phyloP scores from a whole-genome alignment of 805 yeast genomes.

The Myxozyma neotropica region DNA sequence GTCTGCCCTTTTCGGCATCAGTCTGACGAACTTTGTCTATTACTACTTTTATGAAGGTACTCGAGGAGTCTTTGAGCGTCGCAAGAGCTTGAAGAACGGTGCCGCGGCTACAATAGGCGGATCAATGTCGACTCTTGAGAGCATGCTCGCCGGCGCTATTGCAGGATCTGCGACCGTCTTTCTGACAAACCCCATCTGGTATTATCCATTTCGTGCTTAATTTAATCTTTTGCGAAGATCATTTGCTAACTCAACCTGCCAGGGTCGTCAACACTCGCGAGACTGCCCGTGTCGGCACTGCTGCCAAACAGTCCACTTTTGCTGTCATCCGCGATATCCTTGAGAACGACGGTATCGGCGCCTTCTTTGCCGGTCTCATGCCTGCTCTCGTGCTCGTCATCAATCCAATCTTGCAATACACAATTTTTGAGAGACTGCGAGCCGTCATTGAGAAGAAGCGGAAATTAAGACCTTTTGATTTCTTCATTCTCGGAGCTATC shows the following conservation, averaged over 20 bases:
- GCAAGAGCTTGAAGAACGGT: constrained; percentile 37
- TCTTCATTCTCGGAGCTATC: constrained; percentile 83
- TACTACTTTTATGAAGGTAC: constrained; percentile 87
- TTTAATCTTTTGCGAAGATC: too few species aligned
- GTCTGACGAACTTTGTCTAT: constrained; percentile 83
- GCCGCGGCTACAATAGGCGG: constrained; percentile 40
- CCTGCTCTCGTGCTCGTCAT: constrained; percentile 86
- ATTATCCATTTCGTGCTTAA: too few species aligned
- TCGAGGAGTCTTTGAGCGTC: constrained; percentile 38
- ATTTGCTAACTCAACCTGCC: background rate
- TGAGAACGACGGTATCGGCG: constrained; percentile 67
- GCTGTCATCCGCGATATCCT: constrained; percentile 63
- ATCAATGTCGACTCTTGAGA: constrained; percentile 60
- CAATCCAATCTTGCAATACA: constrained; percentile 90
- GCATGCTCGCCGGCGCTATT: constrained; percentile 75
- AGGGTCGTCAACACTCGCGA: constrained; percentile 78
- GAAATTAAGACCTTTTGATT: constrained; percentile 67
- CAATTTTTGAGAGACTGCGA: constrained; percentile 84
- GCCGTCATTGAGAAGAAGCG: constrained; percentile 61
- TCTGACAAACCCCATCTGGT: constrained; percentile 90
- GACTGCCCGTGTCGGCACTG: constrained; percentile 54
- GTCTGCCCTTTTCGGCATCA: constrained; percentile 82
- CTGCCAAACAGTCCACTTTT: constrained; percentile 51
- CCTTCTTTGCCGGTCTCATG: constrained; percentile 79
- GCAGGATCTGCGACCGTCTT: constrained; percentile 86